Percentiles rank a stretch among this genome's conserved stretches.
phyloP scores from a whole-genome alignment of 2,329 filamentous ascomycete genomes.

The Fusarium sp. region DNA sequence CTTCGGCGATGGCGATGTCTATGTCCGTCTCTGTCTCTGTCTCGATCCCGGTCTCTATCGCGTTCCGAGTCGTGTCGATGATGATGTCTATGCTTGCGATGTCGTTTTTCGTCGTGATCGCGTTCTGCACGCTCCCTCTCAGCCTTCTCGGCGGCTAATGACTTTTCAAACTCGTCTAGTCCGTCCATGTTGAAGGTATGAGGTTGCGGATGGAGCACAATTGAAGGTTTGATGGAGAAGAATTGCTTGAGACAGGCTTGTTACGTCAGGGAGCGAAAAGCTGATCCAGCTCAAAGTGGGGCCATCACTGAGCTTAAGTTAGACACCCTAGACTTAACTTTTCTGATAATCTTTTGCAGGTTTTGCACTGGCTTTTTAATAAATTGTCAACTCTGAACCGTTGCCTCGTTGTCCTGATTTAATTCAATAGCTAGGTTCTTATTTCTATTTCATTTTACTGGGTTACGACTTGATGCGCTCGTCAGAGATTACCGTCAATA shows the following conservation, averaged over 20 bases:
- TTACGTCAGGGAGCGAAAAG: slow-evolving; percentile 40
- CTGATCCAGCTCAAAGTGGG: slow-evolving; percentile 17
- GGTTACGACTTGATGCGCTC: too few species aligned
- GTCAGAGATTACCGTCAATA: too few species aligned
- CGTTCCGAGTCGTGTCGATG: slow-evolving; percentile 57
- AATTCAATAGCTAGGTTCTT: too few species aligned
- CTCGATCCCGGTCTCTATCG: slow-evolving; percentile 41
- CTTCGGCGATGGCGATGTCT: slow-evolving; percentile 42
- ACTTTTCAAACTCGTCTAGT: slow-evolving; percentile 82
- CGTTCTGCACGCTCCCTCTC: slow-evolving; percentile 63
- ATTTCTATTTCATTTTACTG: too few species aligned
- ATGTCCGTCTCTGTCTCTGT: slow-evolving; percentile 41
- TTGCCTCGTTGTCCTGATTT: too few species aligned
- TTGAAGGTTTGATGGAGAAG: slow-evolving; percentile 3
- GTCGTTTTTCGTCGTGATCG: slow-evolving; percentile 57
- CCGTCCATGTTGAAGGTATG: slow-evolving; percentile 60
- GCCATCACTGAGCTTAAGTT: background rate
- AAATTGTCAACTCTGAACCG: too few species aligned
- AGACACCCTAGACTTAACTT: background rate
- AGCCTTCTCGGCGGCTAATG: slow-evolving; percentile 74
- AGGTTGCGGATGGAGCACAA: fast-evolving
- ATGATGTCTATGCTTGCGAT: slow-evolving; percentile 60
- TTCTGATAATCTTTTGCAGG: fast-evolving
- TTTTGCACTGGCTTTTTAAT: fast-evolving
- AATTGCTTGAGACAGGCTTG: background rate